Base-by-base conservation (phyloP, 345 rosid genomes). In the Rhizophora apiculata region DNA sequence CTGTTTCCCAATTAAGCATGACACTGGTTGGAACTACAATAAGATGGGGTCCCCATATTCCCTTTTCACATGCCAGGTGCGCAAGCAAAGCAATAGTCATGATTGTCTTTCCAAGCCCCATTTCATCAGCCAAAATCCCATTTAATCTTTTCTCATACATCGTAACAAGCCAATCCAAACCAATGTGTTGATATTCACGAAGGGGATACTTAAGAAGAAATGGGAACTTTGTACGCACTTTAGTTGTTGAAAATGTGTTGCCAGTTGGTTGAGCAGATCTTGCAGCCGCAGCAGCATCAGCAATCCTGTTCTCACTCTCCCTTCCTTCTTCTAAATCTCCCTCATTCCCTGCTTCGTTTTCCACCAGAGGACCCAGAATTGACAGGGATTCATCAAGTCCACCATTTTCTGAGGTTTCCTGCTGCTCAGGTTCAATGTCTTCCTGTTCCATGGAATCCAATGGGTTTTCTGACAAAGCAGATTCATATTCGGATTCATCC, bases 1-100 rank as follows among this genome's bases (percentile, higher is more conserved):
- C 99, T 69, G 99, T 96, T 88, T 96, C 99, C 99, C 99, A 96
- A 77, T 96, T 96, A 66, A 96, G 98, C 99, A 96, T 92, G 72
- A 96, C 99, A 86, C 98, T 96, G 49, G 99, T 96, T 58, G 99
- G 99, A 83, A 96, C 99, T 74, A 96, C 96, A 68, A 96, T 96
- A 53, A 96, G 91, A 87, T 96, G 99, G 55, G 99, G 99, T 69
- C 99, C 99, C 99, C 99, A 96, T 79, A 92, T 92, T 65, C 99
- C 99, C 82, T 90, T 96, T 75, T 96, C 99, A 68, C 98, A 92
- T 54, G 99, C 98, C 56, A 96, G 85, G 67, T 96, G 99, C 62
- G 97, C 98, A 74, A 96, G 99, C 73, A 96, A 85, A 68, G 99
- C 89, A 82, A 96, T 96, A 59, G 99, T 96, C 99, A 96, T 92